These are phyloP conservation scores for Gaeumannomyces sp. DNA, from an alignment of 2,329 filamentous ascomycete species.

Conservation along the genomic window DNA sequence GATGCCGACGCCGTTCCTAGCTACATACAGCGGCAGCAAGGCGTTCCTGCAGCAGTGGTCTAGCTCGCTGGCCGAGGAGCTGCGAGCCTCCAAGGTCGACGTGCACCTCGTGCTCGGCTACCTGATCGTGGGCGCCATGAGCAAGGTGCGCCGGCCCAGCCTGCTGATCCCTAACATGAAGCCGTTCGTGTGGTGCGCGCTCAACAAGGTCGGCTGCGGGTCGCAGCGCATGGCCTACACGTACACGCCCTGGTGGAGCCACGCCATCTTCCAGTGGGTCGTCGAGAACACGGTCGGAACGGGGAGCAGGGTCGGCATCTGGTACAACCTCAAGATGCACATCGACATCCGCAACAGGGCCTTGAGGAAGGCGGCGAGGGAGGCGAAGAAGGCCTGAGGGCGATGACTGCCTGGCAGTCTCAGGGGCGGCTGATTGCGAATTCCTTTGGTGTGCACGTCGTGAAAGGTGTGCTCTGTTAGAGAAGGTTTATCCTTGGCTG, in stretches of 20 bases:
- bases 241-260: constrained; percentile 89
- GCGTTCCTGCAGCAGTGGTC: constrained; percentile 98
- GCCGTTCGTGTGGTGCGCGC: constrained; percentile 70
- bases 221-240: constrained; percentile 76
- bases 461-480: not conserved
- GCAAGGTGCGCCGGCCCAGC: constrained; percentile 79
- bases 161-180: constrained; percentile 74
- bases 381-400: constrained; percentile 57
- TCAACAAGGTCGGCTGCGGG: constrained; percentile 78
- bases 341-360: constrained; percentile 75
- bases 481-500: not conserved
- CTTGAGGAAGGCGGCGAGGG: constrained; percentile 75
- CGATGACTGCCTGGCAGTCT: too few relatives aligned
- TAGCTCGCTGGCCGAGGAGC: constrained; percentile 73
- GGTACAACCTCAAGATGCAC: constrained; percentile 63
- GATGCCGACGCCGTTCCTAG: constrained; percentile 83
- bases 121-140: constrained; percentile 93
- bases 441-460: not conserved
- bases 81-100: constrained; percentile 72
- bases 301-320: constrained; percentile 40
- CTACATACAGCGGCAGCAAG: constrained; percentile 96
- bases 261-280: constrained; percentile 82
- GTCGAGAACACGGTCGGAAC: constrained; percentile 54
- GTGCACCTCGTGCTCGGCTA: constrained; percentile 92
- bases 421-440: not conserved